phyloP scores from a whole-genome alignment of 1,284 basidiomycete species.

The Agaricales sp. region DNA sequence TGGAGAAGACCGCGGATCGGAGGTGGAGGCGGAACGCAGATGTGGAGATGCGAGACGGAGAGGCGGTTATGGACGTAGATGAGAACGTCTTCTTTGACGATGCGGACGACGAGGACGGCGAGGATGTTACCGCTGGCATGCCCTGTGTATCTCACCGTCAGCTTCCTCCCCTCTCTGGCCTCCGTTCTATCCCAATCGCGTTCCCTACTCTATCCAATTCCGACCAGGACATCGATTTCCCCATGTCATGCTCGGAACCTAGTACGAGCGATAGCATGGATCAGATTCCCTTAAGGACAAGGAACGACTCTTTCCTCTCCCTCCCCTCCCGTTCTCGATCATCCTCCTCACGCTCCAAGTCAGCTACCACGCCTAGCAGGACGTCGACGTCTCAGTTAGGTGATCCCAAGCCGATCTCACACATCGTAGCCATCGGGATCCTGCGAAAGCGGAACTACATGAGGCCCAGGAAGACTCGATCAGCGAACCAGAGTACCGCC shows the following conservation, averaged over 20 bases:
- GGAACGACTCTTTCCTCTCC: background rate
- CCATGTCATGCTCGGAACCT: background rate
- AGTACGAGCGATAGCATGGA: background rate
- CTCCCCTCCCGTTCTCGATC: background rate
- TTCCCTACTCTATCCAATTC: background rate
- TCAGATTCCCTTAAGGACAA: background rate
- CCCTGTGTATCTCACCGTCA: background rate
- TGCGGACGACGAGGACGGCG: background rate
- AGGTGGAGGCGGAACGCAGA: background rate
- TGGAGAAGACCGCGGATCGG: background rate
- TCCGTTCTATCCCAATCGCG: background rate
- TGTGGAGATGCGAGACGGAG: background rate
- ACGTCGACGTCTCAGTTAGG: background rate
- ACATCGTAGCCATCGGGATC: slow-evolving; percentile 1
- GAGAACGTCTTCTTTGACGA: background rate
- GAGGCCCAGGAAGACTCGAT: background rate
- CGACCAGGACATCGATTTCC: background rate
- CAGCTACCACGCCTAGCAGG: background rate
- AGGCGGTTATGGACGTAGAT: background rate
- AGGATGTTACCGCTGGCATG: background rate
- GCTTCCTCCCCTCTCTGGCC: background rate
- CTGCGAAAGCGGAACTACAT: background rate
- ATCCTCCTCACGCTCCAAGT: background rate
- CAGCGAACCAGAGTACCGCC: background rate
- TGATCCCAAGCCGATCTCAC: background rate